These are phyloP conservation scores for Gracilaria gracilis DNA, from an alignment of 23 red algal species.

Conservation along the genomic window DNA sequence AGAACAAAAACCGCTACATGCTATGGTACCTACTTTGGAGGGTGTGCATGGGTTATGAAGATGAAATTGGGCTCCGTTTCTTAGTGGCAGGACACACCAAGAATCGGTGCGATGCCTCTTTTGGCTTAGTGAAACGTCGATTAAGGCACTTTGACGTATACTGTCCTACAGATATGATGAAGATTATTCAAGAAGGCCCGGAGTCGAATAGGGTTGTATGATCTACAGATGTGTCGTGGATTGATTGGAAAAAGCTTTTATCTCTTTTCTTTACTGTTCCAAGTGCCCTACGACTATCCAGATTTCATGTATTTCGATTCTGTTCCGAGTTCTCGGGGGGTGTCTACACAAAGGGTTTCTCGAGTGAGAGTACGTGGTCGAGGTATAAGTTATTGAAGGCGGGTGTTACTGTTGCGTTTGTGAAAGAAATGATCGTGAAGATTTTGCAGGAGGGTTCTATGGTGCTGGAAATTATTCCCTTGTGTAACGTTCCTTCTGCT, in stretches of 20 bases:
- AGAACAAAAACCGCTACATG: slow-evolving; percentile 51
- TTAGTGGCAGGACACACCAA: slow-evolving; percentile 55
- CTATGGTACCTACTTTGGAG: slow-evolving; percentile 44
- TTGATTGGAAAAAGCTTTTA: slow-evolving; percentile 11
- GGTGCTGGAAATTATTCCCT: not conserved
- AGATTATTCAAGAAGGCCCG: slow-evolving; percentile 7
- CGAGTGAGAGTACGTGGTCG: not conserved
- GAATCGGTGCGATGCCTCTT: slow-evolving; percentile 45
- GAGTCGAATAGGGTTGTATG: not conserved
- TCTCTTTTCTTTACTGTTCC: slow-evolving; percentile 8
- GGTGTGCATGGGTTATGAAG: slow-evolving; percentile 1
- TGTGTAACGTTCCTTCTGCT: not conserved
- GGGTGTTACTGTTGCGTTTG: not conserved
- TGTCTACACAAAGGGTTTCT: not conserved
- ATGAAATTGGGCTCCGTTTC: slow-evolving; percentile 40
- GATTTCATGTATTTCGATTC: slow-evolving; percentile 24
- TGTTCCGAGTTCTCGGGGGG: too few species aligned
- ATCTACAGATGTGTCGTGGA: slow-evolving; percentile 8
- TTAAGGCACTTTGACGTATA: too few species aligned
- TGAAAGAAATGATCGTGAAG: not conserved
- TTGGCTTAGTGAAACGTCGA: slow-evolving; percentile 1
- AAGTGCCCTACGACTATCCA: not conserved
- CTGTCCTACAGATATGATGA: slow-evolving; percentile 40
- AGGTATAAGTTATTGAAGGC: not conserved
- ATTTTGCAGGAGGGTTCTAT: not conserved